Evolutionary conservation across 2,329 filamentous ascomycete genomes (phyloP).

Genomic region (Gliomastix tumulicola): DNA sequence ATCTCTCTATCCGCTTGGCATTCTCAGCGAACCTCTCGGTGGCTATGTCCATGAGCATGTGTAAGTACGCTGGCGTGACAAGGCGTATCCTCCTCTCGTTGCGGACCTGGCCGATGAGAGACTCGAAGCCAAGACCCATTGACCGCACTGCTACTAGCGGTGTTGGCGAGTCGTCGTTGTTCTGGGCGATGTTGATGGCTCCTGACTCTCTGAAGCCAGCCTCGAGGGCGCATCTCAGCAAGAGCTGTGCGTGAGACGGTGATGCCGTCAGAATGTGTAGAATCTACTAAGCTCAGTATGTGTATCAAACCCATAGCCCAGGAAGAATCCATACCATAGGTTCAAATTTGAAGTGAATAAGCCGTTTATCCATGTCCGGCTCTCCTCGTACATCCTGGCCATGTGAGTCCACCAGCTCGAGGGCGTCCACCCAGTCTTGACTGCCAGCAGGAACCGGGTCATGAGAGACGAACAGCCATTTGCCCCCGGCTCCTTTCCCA

Average conservation of each 20-base stretch:
- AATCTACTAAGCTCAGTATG: slow-evolving; percentile 44
- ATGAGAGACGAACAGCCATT: slow-evolving; percentile 86
- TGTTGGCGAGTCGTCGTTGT: slow-evolving; percentile 26
- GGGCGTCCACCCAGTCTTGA: slow-evolving; percentile 19
- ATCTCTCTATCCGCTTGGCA: slow-evolving; percentile 57
- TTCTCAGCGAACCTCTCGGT: slow-evolving; percentile 73
- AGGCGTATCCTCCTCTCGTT: slow-evolving; percentile 24
- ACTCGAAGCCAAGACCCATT: slow-evolving; percentile 75
- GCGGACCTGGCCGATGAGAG: slow-evolving; percentile 56
- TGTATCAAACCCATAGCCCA: no score
- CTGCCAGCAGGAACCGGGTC: slow-evolving; percentile 46
- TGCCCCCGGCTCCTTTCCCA: slow-evolving; percentile 78
- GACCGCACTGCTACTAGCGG: slow-evolving; percentile 84
- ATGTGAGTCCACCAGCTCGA: slow-evolving; percentile 16
- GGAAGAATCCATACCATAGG: slow-evolving; percentile 87
- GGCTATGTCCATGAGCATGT: slow-evolving; percentile 58
- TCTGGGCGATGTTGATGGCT: slow-evolving; percentile 56
- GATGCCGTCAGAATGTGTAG: slow-evolving; percentile 80
- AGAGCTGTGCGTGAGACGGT: slow-evolving; percentile 62
- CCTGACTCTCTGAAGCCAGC: slow-evolving; percentile 90
- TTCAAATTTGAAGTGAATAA: slow-evolving; percentile 87
- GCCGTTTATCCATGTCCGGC: slow-evolving; percentile 26
- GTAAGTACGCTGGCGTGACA: slow-evolving; percentile 62
- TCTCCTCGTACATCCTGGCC: slow-evolving; percentile 9
- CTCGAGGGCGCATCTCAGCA: slow-evolving; percentile 68